Conservation (phyloP, 805 yeast genomes). For the Candida glaebosa region DNA sequence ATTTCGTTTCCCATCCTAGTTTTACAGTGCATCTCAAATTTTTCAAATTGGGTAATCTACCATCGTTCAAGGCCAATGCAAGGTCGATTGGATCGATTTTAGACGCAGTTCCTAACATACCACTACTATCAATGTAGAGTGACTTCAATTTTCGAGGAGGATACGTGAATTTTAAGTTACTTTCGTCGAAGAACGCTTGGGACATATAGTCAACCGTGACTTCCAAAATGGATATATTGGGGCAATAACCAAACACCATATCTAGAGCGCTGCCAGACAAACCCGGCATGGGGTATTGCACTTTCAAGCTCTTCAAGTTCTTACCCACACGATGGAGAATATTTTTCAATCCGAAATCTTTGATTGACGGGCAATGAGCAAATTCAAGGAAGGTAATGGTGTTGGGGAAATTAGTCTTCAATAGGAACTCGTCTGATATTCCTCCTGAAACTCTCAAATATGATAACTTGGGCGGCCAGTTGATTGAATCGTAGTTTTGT, state of each 20-base stretch:
- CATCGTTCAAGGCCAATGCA: conserved; percentile 78
- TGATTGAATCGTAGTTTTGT: conserved; percentile 46
- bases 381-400: conserved; percentile 71
- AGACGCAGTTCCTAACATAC: conserved; percentile 77
- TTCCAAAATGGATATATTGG: conserved; percentile 59
- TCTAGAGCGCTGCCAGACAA: conserved; percentile 69
- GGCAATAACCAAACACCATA: conserved; percentile 69
- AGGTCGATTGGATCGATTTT: conserved; percentile 87
- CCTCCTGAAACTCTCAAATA: conserved; percentile 85
- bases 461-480: conserved; percentile 79
- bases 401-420: conserved; percentile 65
- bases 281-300: conserved; percentile 88
- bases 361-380: conserved; percentile 82
- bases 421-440: conserved; percentile 74
- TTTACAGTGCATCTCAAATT: conserved; percentile 66
- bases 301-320: conserved; percentile 56
- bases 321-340: conserved; percentile 65
- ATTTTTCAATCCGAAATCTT: conserved; percentile 59
- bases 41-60: conserved; percentile 64
- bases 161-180: conserved; percentile 20
- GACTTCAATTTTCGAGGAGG: conserved; percentile 50
- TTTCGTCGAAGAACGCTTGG: conserved; percentile 34
- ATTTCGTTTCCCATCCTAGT: conserved; percentile 77
- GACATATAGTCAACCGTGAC: conserved; percentile 79
- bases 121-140: conserved; percentile 76